Evolutionary conservation across 306 rosid species (phyloP), one percentile per base, ranked within the genome.

Genomic region (Cucurbita ficifolia): DNA sequence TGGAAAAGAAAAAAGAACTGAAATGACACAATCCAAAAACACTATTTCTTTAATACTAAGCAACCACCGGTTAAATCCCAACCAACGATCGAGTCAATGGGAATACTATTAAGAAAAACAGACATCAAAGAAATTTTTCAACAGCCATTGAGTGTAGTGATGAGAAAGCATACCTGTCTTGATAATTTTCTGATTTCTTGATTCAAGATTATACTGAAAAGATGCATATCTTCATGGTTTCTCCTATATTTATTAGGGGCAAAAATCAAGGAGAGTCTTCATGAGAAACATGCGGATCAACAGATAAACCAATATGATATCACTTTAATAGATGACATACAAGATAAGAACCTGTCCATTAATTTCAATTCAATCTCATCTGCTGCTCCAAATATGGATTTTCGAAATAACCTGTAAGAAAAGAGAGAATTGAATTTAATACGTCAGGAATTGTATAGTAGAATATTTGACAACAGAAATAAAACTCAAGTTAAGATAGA

Each of bases 321-420:
- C 53, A 18, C 22, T 7, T 29, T 11, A 46, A 72, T 21, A 11
- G 68, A 61, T 73, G 52, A 42, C 50, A 14, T 69, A 52, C 73
- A 53, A 40, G 13, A 55, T 18, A 53, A 81, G 70, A 83, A 95
- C 99, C 96, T 95, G 91, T 95, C 80, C 97, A 95, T 80, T 81
- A 95, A 95, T 84, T 86, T 95, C 88, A 95, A 76, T 79, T 95
- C 99, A 80, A 91, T 79, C 87, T 87, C 97, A 49, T 95, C 99
- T 56, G 99, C 99, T 0, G 76, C 90, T 76, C 97, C 99, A 82
- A 91, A 95, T 83, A 95, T 89, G 61, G 80, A 88, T 81, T 89
- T 95, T 45, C 96, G 97, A 76, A 95, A 95, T 77, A 95, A 70
- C 88, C 99, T 95, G 88, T 75, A 83, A 73, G 46, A 78, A 82